Evolutionary conservation across 306 rosid genomes (phyloP).

Genomic region (Prosopis cineraria): DNA sequence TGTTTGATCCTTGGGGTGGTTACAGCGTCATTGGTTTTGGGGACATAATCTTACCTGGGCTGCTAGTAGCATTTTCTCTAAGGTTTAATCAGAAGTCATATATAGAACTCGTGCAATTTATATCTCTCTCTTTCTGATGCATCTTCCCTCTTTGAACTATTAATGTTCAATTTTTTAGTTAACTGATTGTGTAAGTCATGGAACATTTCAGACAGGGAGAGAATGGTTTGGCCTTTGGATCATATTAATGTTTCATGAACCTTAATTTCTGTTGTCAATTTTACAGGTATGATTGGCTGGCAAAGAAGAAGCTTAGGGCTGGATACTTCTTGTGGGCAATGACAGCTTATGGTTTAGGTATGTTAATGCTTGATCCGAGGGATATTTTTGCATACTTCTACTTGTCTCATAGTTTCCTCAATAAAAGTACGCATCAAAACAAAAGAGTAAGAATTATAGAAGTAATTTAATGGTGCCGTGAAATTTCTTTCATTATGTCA

Average conservation of each 20-base stretch:
- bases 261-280: slow-evolving; percentile 36
- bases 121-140: background rate
- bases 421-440: background rate
- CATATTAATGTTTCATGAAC: slow-evolving; percentile 25
- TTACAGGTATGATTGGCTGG: slow-evolving; percentile 88
- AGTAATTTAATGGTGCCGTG: background rate
- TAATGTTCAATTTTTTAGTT: background rate
- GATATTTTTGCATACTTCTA: background rate
- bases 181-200: background rate
- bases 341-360: slow-evolving; percentile 97
- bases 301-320: slow-evolving; percentile 65
- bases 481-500: background rate
- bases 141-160: slow-evolving; percentile 12
- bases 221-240: slow-evolving; percentile 10
- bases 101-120: background rate
- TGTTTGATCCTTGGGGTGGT: slow-evolving; percentile 99
- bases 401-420: background rate
- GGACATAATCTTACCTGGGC: slow-evolving; percentile 95
- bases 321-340: slow-evolving; percentile 97
- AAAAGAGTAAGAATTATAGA: background rate
- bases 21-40: slow-evolving; percentile 97
- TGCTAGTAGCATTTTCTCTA: slow-evolving; percentile 85
- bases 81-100: slow-evolving; percentile 55
- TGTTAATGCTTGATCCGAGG: slow-evolving; percentile 31
- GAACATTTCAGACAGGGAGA: background rate